phyloP scores from a whole-genome alignment of 805 yeast species.

The Saturnispora dispora region DNA sequence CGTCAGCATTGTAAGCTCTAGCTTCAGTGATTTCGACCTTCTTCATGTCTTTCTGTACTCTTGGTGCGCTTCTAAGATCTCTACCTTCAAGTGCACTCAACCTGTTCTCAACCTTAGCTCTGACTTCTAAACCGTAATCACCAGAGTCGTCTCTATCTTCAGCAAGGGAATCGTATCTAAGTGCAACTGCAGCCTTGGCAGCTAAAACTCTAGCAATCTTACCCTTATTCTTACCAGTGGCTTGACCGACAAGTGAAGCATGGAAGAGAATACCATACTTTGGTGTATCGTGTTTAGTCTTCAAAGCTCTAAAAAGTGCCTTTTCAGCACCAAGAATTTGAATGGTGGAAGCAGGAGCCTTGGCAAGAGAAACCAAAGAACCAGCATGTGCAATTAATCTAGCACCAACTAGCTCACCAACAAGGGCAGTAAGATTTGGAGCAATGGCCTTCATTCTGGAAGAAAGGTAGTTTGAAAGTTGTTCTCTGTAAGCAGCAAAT shows the following conservation, averaged over 20 bases:
- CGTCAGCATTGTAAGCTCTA: constrained; percentile 88
- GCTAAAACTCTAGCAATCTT: constrained; percentile 98
- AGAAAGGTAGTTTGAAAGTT: constrained; percentile 79
- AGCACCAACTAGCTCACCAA: constrained; percentile 98
- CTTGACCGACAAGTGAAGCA: constrained; percentile 96
- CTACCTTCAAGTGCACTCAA: constrained; percentile 94
- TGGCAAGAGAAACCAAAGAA: constrained; percentile 85
- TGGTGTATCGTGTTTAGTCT: constrained; percentile 98
- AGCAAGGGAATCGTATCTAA: constrained; percentile 92
- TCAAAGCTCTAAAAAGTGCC: constrained; percentile 96
- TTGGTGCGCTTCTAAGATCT: constrained; percentile 84
- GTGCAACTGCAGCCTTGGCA: constrained; percentile 94
- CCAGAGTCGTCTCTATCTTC: constrained; percentile 97
- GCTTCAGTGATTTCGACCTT: constrained; percentile 83
- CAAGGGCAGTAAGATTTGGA: constrained; percentile 89
- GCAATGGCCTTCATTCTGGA: constrained; percentile 99
- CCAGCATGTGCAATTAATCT: constrained; percentile 97
- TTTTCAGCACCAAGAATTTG: constrained; percentile 99
- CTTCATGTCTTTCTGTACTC: constrained; percentile 71
- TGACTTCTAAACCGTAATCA: constrained; percentile 81
- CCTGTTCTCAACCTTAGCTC: constrained; percentile 91
- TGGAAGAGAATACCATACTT: constrained; percentile 96
- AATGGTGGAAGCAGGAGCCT: constrained; percentile 97
- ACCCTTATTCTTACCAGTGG: constrained; percentile 96
- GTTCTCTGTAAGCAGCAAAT: constrained; percentile 94